Percentiles rank a stretch among this genome's conserved stretches.
Conservation (phyloP, 2,329 filamentous ascomycete genomes). For the Xylaria polymorpha region DNA sequence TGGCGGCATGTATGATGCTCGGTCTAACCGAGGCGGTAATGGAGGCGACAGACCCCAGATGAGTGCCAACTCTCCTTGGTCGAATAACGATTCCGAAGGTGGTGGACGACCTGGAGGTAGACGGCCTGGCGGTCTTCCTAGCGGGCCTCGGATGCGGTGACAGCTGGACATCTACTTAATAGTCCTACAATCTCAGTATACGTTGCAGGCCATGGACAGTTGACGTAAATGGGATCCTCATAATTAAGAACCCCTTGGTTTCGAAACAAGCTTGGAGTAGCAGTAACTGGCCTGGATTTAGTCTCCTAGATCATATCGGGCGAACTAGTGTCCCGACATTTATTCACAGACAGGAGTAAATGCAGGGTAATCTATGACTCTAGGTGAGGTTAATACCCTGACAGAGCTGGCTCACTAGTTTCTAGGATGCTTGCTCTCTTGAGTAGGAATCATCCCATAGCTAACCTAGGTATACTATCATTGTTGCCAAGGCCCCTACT, state of each 20-base stretch:
- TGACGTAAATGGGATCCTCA: conserved; percentile 4
- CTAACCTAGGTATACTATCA: too few relatives aligned
- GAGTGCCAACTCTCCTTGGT: conserved; percentile 62
- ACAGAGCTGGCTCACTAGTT: conserved; percentile 10
- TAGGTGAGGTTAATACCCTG: background rate
- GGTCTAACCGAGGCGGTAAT: conserved; percentile 30
- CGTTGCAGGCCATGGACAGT: background rate
- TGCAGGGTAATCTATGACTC: background rate
- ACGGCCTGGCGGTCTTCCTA: conserved; percentile 54
- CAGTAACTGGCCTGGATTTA: background rate
- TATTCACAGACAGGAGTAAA: background rate
- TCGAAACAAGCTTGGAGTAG: conserved; percentile 6
- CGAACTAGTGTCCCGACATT: conserved; percentile 1
- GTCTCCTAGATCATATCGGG: conserved; percentile 5
- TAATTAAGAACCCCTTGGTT: background rate
- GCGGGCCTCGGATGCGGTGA: conserved; percentile 58
- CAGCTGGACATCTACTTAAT: conserved; percentile 1
- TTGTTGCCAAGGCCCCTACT: conserved; percentile 3
- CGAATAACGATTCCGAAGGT: conserved; percentile 55
- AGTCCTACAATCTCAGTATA: background rate
- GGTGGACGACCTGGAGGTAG: conserved; percentile 52
- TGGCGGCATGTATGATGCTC: conserved; percentile 58
- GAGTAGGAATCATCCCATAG: conserved; percentile 4
- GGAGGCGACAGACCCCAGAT: conserved; percentile 55
- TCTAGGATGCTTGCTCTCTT: conserved; percentile 17